Base-by-base conservation (phyloP, 139 green algal genomes). In the Marvania coccoides region DNA sequence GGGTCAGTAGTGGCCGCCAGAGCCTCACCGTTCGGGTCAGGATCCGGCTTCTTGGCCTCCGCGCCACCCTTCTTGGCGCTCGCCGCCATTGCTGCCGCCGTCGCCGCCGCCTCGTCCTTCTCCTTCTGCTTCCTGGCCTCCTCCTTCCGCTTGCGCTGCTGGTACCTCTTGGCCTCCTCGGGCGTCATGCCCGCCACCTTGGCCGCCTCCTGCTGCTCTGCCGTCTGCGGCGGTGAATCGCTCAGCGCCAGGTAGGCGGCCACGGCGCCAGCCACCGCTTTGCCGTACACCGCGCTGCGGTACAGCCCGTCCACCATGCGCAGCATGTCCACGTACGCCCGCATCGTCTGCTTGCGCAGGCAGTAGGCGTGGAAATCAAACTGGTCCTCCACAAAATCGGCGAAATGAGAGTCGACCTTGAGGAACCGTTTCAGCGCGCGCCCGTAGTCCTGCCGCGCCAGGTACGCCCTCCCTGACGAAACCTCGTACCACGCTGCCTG, bases 341-440 rank as follows among this genome's bases (percentile, higher is more conserved):
- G 80, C 77, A 99, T 83, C 35, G 94, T 99, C 81, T 70, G 87
- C 80, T 99, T 98, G 57, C 93, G 81, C 34, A 97, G 33, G 83
- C 94, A 99, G 83, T 98, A 99, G 38, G 56, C 69, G 82, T 99
- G 94, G 78, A 99, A 99, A 81, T 99, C 94, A 57, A 98, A 97
- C 81, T 99, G 93, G 80, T 99, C 94, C 70, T 99, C 94, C 15
- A 65, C 48, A 58, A 95, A 89, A 63, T 94, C 86, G 3, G 65
- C 67, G 80, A 92, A 98, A 80, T 98, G 93, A 51, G 82, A 86
- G 42, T 80, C 66, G 10, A 95, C 76, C 33, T 80, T 75, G 3
- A 78, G 34, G 68, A 90, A 93, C 55, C 89, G 90, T 72, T 98
- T 97, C 23, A 97, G 76, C 9, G 90, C 90, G 68, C 85, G 82